phyloP scores from a whole-genome alignment of 345 rosid species.

The Melaleuca quinquenervia region DNA sequence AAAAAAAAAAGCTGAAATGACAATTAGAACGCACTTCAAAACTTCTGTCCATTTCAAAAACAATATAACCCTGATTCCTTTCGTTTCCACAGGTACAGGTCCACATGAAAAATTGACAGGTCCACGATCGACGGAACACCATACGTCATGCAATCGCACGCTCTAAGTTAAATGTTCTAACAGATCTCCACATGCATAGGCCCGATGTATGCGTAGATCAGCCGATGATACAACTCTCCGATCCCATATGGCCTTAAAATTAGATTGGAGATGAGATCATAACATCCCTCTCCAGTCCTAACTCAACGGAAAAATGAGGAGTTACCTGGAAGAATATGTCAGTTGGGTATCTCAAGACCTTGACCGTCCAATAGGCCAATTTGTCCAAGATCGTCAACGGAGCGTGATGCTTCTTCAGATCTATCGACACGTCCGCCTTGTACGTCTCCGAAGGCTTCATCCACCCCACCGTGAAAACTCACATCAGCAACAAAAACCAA shows the following conservation, averaged over 20 bases:
- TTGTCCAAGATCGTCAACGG: slow-evolving; percentile 39
- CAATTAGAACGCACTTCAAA: background rate
- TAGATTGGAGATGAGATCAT: background rate
- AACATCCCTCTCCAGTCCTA: no score
- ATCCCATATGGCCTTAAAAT: background rate
- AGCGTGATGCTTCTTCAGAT: slow-evolving; percentile 59
- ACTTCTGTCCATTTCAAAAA: background rate
- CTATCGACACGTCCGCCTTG: slow-evolving; percentile 41
- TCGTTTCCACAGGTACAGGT: background rate
- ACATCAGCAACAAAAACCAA: background rate
- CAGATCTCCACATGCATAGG: background rate
- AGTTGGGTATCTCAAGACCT: slow-evolving; percentile 56
- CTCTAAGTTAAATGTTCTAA: background rate
- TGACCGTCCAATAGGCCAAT: slow-evolving; percentile 61
- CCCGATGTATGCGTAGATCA: background rate
- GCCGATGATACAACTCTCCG: background rate
- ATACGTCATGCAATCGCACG: background rate
- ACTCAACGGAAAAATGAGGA: background rate
- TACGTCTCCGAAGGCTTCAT: slow-evolving; percentile 41
- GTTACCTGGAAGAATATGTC: slow-evolving; percentile 69
- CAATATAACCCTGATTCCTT: background rate
- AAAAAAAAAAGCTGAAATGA: background rate
- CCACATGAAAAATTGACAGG: background rate
- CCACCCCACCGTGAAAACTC: background rate
- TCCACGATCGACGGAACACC: background rate